Percentiles rank a stretch among this genome's conserved stretches.
These are phyloP conservation scores for Metarhizium rileyi DNA, from an alignment of 2,329 filamentous ascomycete species.

Conservation along the genomic window DNA sequence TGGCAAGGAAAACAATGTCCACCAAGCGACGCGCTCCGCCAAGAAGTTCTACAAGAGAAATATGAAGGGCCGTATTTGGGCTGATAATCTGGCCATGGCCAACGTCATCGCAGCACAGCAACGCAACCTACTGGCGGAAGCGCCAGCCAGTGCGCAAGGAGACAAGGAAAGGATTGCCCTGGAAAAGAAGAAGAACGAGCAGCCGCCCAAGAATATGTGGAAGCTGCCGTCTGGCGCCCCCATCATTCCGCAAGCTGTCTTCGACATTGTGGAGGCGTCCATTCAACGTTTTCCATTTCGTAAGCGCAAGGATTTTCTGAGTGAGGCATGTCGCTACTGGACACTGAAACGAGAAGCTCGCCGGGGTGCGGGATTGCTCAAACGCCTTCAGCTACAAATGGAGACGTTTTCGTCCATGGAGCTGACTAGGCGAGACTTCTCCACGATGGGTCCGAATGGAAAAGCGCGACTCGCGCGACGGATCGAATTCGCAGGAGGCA, in stretches of 20 bases:
- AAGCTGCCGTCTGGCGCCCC: conserved; percentile 90
- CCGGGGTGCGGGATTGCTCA: conserved; percentile 81
- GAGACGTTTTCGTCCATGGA: conserved; percentile 98
- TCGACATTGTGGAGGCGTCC: conserved; percentile 74
- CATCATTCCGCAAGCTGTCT: conserved; percentile 82
- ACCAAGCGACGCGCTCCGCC: conserved; percentile 69
- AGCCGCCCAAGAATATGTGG: conserved; percentile 47
- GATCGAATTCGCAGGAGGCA: conserved; percentile 75
- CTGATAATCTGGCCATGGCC: conserved; percentile 77
- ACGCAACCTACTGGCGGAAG: conserved; percentile 52
- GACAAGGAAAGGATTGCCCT: conserved; percentile 71
- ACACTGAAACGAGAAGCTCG: conserved; percentile 91
- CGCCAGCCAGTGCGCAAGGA: conserved; percentile 71
- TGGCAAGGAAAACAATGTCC: conserved; percentile 74
- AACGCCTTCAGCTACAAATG: conserved; percentile 87
- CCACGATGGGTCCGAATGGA: conserved; percentile 83
- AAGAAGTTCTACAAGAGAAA: conserved; percentile 82
- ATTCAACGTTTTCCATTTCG: conserved; percentile 69
- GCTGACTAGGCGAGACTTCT: conserved; percentile 87
- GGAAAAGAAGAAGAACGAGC: conserved; percentile 63
- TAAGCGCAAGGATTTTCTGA: conserved; percentile 85
- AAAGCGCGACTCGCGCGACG: conserved; percentile 67
- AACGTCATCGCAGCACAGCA: conserved; percentile 69
- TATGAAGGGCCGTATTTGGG: conserved; percentile 87
- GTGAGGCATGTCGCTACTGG: conserved; percentile 95